Percentiles rank a stretch among this genome's conserved stretches.
Conservation (phyloP, 805 yeast species). For the Groenewaldozyma tartarivorans region DNA sequence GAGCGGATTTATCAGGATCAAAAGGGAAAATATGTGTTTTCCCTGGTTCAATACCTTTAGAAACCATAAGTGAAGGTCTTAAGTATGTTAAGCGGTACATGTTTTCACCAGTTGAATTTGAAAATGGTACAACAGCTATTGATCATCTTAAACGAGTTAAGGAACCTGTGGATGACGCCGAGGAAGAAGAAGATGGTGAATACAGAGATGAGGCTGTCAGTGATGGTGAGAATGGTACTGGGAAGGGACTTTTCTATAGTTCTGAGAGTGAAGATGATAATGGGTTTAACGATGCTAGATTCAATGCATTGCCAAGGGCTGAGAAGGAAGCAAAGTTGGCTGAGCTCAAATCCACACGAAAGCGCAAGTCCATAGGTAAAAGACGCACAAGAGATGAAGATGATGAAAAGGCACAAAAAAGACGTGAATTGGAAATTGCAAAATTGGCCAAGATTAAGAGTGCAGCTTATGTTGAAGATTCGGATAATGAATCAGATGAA, state of each 20-base stretch:
- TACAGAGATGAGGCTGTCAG: too few relatives aligned
- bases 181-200: constrained; percentile 9
- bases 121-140: constrained; percentile 27
- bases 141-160: constrained; percentile 22
- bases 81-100: constrained; percentile 37
- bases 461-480: constrained; percentile 44
- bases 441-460: constrained; percentile 31
- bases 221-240: constrained; percentile 30
- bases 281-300: constrained; percentile 16
- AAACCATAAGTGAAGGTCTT: constrained; percentile 28
- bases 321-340: constrained; percentile 17
- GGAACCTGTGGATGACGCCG: constrained; percentile 1
- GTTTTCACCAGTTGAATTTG: constrained; percentile 28
- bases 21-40: constrained; percentile 33
- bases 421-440: constrained; percentile 14
- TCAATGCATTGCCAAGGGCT: constrained; percentile 14
- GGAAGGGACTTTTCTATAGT: constrained; percentile 22
- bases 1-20: constrained; percentile 35
- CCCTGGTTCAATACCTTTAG: constrained; percentile 26
- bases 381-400: constrained; percentile 1
- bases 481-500: constrained; percentile 57
- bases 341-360: constrained; percentile 5
- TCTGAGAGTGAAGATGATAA: constrained; percentile 20
- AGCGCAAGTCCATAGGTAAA: constrained; percentile 3
- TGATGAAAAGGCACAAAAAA: constrained; percentile 1